Conservation (phyloP, 2,329 filamentous ascomycete species). For the Laburnicola sp. region DNA sequence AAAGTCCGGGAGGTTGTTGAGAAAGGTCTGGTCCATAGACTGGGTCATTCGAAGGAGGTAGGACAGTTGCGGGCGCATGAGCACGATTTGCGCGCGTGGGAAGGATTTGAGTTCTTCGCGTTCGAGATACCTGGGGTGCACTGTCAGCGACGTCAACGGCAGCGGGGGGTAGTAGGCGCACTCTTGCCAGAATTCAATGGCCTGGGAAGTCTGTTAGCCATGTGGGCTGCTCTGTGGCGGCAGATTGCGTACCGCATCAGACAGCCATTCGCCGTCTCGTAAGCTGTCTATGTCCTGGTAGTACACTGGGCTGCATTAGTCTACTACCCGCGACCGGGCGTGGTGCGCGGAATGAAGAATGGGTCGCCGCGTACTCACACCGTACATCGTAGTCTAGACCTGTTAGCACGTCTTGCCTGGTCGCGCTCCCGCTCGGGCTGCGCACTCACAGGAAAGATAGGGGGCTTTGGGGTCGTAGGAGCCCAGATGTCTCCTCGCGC, state of each 20-base stretch:
- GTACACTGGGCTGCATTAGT: constrained; percentile 64
- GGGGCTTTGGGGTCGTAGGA: constrained; percentile 34
- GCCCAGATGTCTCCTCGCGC: not conserved
- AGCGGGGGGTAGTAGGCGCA: constrained; percentile 49
- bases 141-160: constrained; percentile 1
- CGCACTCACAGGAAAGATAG: constrained; percentile 68
- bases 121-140: constrained; percentile 70
- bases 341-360: constrained; percentile 8
- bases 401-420: no score
- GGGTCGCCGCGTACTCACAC: constrained; percentile 62
- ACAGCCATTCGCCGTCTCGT: constrained; percentile 82
- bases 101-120: constrained; percentile 80
- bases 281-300: constrained; percentile 86
- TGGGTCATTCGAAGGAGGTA: no score
- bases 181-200: constrained; percentile 98
- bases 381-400: constrained; percentile 64
- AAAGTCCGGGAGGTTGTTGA: constrained; percentile 76
- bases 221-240: not conserved
- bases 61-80: constrained; percentile 89
- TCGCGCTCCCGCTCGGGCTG: not conserved
- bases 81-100: constrained; percentile 81
- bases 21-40: no score
- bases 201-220: constrained; percentile 54
- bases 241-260: constrained; percentile 73
- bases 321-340: not conserved